Evolutionary conservation across 2,329 filamentous ascomycete species (phyloP).

Genomic region (Tolypocladium amazonense): DNA sequence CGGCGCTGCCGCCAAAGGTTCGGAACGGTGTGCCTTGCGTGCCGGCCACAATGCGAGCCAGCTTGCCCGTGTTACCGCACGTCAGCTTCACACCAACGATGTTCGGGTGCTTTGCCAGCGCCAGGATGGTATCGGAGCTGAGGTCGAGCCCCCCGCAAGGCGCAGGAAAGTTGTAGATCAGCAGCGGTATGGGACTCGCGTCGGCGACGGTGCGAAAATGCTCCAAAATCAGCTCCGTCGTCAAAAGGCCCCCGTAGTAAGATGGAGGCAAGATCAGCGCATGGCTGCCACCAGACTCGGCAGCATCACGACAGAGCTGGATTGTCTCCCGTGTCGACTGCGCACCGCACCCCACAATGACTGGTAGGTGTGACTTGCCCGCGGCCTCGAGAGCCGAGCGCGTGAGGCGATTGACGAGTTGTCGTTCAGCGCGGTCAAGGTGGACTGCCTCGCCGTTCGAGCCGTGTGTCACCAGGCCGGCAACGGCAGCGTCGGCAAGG

Average conservation of each 20-base stretch:
- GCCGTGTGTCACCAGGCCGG: slow-evolving; percentile 58
- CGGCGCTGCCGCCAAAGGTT: slow-evolving; percentile 61
- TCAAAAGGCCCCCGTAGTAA: slow-evolving; percentile 55
- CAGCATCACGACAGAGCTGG: slow-evolving; percentile 53
- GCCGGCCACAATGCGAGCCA: slow-evolving; percentile 36
- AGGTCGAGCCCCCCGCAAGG: slow-evolving; percentile 47
- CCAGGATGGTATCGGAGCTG: slow-evolving; percentile 43
- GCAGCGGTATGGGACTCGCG: slow-evolving; percentile 43
- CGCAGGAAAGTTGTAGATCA: slow-evolving; percentile 55
- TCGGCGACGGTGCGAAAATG: slow-evolving; percentile 55
- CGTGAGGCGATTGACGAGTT: slow-evolving; percentile 49
- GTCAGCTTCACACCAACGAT: slow-evolving; percentile 55
- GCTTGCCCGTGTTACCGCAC: slow-evolving; percentile 53
- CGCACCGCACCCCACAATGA: slow-evolving; percentile 61
- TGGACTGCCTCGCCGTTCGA: slow-evolving; percentile 68
- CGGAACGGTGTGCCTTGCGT: slow-evolving; percentile 39
- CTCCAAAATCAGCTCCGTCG: slow-evolving; percentile 42
- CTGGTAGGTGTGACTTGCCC: slow-evolving; percentile 42
- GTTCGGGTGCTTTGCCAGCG: slow-evolving; percentile 41
- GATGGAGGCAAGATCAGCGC: slow-evolving; percentile 58
- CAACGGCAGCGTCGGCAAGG: slow-evolving; percentile 51
- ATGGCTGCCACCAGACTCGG: slow-evolving; percentile 53
- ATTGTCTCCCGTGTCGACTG: slow-evolving; percentile 59
- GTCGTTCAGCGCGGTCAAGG: slow-evolving; percentile 54
- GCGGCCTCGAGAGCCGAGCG: slow-evolving; percentile 48